These are phyloP conservation scores for Hevea brasiliensis DNA, from an alignment of 345 rosid species.

Conservation along the genomic window DNA sequence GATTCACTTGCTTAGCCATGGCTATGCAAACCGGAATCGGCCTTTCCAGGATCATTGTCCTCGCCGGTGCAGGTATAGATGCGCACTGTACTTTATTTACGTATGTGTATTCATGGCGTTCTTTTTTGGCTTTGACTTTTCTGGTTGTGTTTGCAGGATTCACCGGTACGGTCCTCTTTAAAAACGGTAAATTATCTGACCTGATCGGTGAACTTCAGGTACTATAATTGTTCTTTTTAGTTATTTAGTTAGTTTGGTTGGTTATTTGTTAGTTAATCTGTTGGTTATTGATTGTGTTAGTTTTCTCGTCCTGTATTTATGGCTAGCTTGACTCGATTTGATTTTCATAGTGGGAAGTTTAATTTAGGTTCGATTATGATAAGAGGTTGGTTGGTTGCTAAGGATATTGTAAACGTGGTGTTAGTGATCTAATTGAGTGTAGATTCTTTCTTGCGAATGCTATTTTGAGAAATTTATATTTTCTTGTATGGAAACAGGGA, in stretches of 20 bases:
- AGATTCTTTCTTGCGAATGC: not conserved
- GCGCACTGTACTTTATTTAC: no score
- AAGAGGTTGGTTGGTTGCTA: not conserved
- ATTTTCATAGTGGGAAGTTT: no score
- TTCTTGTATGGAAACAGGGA: not conserved
- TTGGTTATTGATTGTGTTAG: not conserved
- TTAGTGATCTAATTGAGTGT: no score
- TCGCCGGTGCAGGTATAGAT: conserved; percentile 75
- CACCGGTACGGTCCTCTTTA: conserved; percentile 65
- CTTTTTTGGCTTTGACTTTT: not conserved
- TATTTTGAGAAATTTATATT: not conserved
- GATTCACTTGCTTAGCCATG: conserved; percentile 38
- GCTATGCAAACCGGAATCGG: conserved; percentile 84
- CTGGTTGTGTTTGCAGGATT: conserved; percentile 46
- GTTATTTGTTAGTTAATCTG: not conserved
- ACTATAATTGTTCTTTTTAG: not conserved
- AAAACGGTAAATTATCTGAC: conserved; percentile 83
- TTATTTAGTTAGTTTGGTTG: not conserved
- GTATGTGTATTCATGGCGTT: not conserved
- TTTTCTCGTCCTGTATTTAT: not conserved
- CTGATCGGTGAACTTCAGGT: conserved; percentile 81
- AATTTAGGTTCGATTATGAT: no score
- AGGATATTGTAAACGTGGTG: not conserved
- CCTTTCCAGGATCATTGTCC: conserved; percentile 60
- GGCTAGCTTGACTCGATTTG: no score